Evolutionary conservation across 2,329 filamentous ascomycete genomes (phyloP).

Genomic region (Mycogone perniciosa): DNA sequence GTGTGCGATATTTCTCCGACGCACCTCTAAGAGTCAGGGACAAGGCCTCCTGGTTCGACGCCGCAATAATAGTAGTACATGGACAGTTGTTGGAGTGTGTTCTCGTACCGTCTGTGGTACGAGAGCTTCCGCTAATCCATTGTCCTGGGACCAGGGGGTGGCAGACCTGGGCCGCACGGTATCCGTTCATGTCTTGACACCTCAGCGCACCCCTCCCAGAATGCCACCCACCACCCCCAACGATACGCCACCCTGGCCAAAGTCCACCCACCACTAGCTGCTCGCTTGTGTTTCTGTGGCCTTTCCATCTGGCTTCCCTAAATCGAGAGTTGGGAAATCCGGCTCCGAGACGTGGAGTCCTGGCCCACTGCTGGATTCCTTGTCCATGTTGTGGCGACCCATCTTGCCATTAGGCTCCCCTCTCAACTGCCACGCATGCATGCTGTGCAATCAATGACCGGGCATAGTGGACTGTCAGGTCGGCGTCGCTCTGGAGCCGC

Average conservation of each 20-base stretch:
- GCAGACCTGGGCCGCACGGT: slow-evolving; percentile 7
- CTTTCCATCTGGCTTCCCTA: slow-evolving; percentile 25
- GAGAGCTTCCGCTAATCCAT: slow-evolving; percentile 1
- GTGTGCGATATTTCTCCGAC: neutral
- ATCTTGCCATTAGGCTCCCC: slow-evolving; percentile 7
- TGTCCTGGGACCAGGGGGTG: slow-evolving; percentile 3
- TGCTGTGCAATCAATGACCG: slow-evolving; percentile 3
- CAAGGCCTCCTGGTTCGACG: neutral
- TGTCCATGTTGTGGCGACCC: slow-evolving; percentile 10
- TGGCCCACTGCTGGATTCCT: slow-evolving; percentile 2
- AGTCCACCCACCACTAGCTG: slow-evolving; percentile 14
- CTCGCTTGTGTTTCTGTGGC: slow-evolving; percentile 23
- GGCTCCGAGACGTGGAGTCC: slow-evolving; percentile 12
- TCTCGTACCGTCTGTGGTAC: neutral
- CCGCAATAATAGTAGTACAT: neutral
- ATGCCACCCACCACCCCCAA: neutral
- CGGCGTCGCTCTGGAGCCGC: slow-evolving; percentile 12
- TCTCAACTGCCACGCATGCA: slow-evolving; percentile 10
- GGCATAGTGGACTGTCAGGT: slow-evolving; percentile 13
- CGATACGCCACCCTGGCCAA: slow-evolving; percentile 1
- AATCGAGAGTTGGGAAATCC: slow-evolving; percentile 14
- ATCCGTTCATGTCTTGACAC: slow-evolving; percentile 5
- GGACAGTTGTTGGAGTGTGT: too few species aligned
- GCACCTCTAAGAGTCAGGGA: neutral
- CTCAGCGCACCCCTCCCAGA: neutral